phyloP scores from a whole-genome alignment of 345 rosid genomes.

The Eucalyptus melliodora region DNA sequence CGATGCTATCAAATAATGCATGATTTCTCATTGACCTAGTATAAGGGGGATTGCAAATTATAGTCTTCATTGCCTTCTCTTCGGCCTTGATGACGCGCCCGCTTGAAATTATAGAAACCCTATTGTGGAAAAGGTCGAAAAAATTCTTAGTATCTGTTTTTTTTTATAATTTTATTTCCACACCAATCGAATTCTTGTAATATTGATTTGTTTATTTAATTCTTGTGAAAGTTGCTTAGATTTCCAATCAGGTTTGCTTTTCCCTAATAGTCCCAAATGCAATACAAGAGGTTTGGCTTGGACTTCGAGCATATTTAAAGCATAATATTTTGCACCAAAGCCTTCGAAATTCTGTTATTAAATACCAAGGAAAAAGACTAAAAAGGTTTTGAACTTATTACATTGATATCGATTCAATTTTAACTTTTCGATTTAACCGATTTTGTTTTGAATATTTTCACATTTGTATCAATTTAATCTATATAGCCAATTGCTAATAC shows the following conservation, averaged over 20 bases:
- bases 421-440: fast-evolving
- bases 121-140: neutral
- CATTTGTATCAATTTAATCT: too few relatives aligned
- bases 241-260: neutral
- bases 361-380: neutral
- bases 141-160: neutral
- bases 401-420: too few relatives aligned
- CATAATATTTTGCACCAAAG: neutral
- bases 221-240: neutral
- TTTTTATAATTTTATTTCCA: neutral
- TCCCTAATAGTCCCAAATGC: neutral
- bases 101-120: neutral
- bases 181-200: neutral
- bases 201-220: neutral
- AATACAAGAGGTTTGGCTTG: neutral
- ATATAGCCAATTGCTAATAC: fast-evolving
- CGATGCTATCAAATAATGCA: too few relatives aligned
- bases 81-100: fast-evolving
- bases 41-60: too few relatives aligned
- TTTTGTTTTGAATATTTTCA: fast-evolving
- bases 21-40: too few relatives aligned
- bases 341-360: neutral
- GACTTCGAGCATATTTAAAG: neutral
- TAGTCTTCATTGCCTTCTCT: too few relatives aligned
- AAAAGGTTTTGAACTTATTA: too few relatives aligned